phyloP scores from a whole-genome alignment of 345 rosid species.

The Gossypium thurberi region DNA sequence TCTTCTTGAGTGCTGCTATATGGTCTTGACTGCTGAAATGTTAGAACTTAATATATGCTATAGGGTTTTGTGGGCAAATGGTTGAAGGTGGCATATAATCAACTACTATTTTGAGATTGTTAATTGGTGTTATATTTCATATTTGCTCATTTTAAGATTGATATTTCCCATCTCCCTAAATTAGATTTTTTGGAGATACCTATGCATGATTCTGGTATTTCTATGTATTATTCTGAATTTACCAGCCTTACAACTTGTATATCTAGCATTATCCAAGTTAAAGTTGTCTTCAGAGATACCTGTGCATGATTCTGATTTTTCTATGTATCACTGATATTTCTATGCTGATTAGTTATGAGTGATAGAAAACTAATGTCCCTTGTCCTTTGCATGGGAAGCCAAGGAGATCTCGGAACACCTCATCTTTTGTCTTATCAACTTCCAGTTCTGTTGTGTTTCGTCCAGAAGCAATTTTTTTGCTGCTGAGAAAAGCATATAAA shows the following conservation, averaged over 20 bases:
- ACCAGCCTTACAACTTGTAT: neutral
- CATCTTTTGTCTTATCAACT: constrained; percentile 34
- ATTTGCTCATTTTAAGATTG: neutral
- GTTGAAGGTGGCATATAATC: neutral
- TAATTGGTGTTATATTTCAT: neutral
- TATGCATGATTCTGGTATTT: neutral
- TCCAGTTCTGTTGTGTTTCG: constrained; percentile 53
- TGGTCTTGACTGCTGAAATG: neutral
- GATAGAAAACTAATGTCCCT: constrained; percentile 4
- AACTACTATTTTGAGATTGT: neutral
- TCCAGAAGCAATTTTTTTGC: constrained; percentile 52
- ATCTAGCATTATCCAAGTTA: neutral
- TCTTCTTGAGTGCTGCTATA: neutral
- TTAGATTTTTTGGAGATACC: neutral
- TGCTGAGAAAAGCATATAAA: constrained; percentile 60
- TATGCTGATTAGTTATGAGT: neutral
- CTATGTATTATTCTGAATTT: neutral
- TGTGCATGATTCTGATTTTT: too few relatives aligned
- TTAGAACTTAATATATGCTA: neutral
- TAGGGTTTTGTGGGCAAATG: neutral
- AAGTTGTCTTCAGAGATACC: neutral
- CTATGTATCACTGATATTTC: too few relatives aligned
- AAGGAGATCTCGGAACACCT: constrained; percentile 50
- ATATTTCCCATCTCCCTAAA: neutral
- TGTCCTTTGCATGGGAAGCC: constrained; percentile 39